phyloP scores from a whole-genome alignment of 2,329 filamentous ascomycete genomes.

The Fusarium siculi region DNA sequence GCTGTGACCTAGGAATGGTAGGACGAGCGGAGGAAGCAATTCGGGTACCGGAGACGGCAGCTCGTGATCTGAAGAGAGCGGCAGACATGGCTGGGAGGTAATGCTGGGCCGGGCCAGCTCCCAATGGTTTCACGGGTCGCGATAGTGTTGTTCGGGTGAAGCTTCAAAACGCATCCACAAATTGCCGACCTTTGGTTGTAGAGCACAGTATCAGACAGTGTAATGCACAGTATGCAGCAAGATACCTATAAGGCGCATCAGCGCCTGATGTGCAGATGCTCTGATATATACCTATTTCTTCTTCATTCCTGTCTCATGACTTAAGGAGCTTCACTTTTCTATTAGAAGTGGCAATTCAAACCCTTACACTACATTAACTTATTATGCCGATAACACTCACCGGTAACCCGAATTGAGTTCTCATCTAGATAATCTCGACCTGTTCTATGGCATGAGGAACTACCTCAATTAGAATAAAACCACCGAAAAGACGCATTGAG shows the following conservation, averaged over 20 bases:
- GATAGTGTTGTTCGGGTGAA: conserved; percentile 41
- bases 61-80: conserved; percentile 41
- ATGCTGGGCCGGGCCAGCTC: conserved; percentile 45
- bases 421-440: background rate
- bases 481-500: background rate
- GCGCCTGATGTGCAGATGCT: background rate
- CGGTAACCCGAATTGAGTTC: background rate
- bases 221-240: conserved; percentile 20
- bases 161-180: conserved; percentile 41
- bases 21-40: conserved; percentile 33
- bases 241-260: background rate
- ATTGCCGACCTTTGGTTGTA: conserved; percentile 37
- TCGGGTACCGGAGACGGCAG: conserved; percentile 32
- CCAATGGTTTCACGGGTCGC: conserved; percentile 44
- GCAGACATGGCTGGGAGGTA: conserved; percentile 42
- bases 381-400: background rate
- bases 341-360: background rate
- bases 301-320: background rate
- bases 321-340: background rate
- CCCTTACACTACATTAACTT: background rate
- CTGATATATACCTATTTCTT: background rate
- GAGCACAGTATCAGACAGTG: conserved; percentile 38
- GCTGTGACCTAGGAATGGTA: conserved; percentile 30
- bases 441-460: background rate
- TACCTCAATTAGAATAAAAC: background rate